A percentile compares a stretch with the other conserved stretches of the same genome.
Evolutionary conservation across 1,284 basidiomycete genomes (phyloP).

Genomic region (Heterobasidion irregulare): DNA sequence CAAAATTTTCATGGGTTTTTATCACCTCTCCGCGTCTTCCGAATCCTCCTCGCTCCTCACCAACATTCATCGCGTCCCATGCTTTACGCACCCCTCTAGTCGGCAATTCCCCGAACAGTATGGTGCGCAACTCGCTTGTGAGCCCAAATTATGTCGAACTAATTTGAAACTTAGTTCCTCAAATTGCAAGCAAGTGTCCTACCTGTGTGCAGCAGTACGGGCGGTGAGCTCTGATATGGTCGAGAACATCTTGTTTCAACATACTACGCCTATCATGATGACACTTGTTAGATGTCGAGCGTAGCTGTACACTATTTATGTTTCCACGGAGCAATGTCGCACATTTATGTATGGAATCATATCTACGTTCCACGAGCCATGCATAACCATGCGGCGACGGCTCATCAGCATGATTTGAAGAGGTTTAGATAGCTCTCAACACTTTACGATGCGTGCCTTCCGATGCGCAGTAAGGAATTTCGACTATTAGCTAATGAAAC

Average conservation of each 20-base stretch:
- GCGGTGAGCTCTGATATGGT: not conserved
- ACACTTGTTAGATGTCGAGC: not conserved
- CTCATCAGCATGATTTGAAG: not conserved
- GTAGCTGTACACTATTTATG: not conserved
- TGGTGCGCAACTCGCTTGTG: slow-evolving; percentile 1
- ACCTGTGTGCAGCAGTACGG: not conserved
- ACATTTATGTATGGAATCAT: not conserved
- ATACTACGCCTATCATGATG: not conserved
- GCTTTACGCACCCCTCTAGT: not conserved
- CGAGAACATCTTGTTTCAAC: not conserved
- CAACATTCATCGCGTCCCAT: not conserved
- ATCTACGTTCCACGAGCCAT: not conserved
- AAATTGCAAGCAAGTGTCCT: not conserved
- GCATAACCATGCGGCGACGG: not conserved
- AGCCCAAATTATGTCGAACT: not conserved
- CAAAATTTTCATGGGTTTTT: not conserved
- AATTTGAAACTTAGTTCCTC: not conserved
- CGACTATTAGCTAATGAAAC: no score
- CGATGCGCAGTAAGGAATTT: no score
- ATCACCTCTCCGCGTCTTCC: not conserved
- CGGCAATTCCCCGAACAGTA: slow-evolving; percentile 14
- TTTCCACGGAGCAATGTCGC: not conserved
- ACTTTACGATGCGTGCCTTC: no score
- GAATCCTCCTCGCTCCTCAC: not conserved
- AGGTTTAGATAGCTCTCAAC: not conserved